Percentiles rank a stretch among this genome's conserved stretches.
phyloP scores from a whole-genome alignment of 257 asterid species.

The Galeopsis tetrahit region DNA sequence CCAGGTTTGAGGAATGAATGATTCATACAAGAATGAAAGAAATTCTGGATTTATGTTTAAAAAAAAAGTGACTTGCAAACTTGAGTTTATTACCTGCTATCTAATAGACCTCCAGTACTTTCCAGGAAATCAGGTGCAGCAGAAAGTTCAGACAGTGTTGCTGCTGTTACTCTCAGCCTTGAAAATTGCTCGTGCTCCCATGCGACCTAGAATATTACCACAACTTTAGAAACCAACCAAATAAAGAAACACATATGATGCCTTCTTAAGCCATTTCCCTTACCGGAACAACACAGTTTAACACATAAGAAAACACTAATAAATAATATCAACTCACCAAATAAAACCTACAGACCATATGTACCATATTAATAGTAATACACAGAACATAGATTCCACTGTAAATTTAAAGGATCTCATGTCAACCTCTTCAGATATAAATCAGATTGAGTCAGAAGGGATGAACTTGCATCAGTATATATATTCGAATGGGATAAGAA shows the following conservation, averaged over 20 bases:
- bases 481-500: neutral
- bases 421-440: neutral
- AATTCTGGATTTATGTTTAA: neutral
- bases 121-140: constrained; percentile 89
- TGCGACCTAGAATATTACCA: constrained; percentile 71
- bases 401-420: neutral
- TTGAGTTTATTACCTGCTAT: constrained; percentile 65
- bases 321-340: constrained; percentile 1
- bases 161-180: constrained; percentile 88
- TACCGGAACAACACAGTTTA: neutral
- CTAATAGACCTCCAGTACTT: constrained; percentile 75
- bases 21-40: constrained; percentile 31
- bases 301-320: constrained; percentile 16
- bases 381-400: neutral
- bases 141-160: constrained; percentile 78
- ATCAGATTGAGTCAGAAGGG: neutral
- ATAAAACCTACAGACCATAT: constrained; percentile 9
- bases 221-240: constrained; percentile 39
- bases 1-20: constrained; percentile 31
- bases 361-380: constrained; percentile 14
- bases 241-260: neutral
- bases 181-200: constrained; percentile 99
- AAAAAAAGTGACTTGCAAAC: constrained; percentile 14
- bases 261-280: constrained; percentile 1
- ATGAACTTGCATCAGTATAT: neutral